Evolutionary conservation across 176 grass and related monocot genomes (phyloP).

Genomic region (Zoysia japonica): DNA sequence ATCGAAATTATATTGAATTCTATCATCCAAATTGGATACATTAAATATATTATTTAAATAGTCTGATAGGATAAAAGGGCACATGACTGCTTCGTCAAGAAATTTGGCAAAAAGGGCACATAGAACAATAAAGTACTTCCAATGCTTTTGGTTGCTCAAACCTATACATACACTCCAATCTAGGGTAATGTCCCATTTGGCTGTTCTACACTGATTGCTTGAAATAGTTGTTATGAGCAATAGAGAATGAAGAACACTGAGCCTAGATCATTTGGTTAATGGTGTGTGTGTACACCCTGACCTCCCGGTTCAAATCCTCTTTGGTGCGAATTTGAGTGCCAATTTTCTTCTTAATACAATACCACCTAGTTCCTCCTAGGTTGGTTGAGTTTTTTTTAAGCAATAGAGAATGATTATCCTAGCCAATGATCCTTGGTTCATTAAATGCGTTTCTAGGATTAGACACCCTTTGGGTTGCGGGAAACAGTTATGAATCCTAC

Average conservation of each 20-base stretch:
- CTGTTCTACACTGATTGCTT: not conserved
- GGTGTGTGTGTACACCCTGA: too few relatives aligned
- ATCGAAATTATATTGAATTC: conserved; percentile 18
- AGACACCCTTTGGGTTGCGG: too few relatives aligned
- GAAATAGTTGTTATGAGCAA: not conserved
- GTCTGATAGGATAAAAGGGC: not conserved
- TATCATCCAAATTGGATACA: not conserved
- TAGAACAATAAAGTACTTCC: not conserved
- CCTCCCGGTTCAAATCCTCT: too few relatives aligned
- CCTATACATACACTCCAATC: not conserved
- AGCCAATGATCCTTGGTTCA: not conserved
- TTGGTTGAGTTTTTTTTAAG: not conserved
- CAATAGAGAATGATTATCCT: not conserved
- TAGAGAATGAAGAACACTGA: not conserved
- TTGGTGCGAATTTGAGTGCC: too few relatives aligned
- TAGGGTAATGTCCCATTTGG: not conserved
- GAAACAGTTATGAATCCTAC: too few relatives aligned
- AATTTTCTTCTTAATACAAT: too few relatives aligned
- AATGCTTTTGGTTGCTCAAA: conserved; percentile 9
- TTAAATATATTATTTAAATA: not conserved
- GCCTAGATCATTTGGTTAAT: too few relatives aligned
- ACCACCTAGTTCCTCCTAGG: too few relatives aligned
- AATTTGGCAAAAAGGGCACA: not conserved
- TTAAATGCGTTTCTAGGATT: not conserved
- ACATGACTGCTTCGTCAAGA: not conserved